These are phyloP conservation scores for Agarophyton chilense DNA, from an alignment of 23 red algal genomes.

Conservation along the genomic window DNA sequence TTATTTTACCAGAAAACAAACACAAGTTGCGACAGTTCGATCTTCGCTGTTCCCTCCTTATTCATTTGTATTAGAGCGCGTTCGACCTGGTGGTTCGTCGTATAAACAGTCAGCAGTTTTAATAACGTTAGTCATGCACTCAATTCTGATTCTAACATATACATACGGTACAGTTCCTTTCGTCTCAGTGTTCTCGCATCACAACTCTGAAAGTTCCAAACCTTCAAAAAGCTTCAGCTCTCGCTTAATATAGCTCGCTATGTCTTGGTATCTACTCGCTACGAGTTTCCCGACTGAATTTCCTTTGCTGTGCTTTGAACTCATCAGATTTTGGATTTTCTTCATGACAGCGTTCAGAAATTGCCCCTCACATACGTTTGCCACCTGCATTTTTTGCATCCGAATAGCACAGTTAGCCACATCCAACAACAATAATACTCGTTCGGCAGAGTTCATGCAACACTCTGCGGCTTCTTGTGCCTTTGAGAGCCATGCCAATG, in stretches of 20 bases:
- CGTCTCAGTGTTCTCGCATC: background rate
- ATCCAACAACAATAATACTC: conserved; percentile 72
- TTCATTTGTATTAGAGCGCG: background rate
- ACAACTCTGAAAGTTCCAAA: conserved; percentile 33
- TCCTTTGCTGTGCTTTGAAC: background rate
- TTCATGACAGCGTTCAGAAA: conserved; percentile 39
- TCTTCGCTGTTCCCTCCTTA: too few relatives aligned
- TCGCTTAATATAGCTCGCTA: conserved; percentile 39
- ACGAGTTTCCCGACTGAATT: conserved; percentile 42
- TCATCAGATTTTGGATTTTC: conserved; percentile 32
- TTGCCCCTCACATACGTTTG: conserved; percentile 33
- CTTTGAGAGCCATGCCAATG: conserved; percentile 29
- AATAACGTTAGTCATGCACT: conserved; percentile 20
- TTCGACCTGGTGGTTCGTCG: background rate
- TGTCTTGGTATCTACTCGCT: conserved; percentile 24
- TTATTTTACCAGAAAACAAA: too few relatives aligned
- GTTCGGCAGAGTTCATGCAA: conserved; percentile 48
- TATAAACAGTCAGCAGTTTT: conserved; percentile 42
- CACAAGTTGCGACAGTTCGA: too few relatives aligned
- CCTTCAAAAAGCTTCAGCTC: conserved; percentile 40
- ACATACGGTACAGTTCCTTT: background rate
- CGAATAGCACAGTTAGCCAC: conserved; percentile 52
- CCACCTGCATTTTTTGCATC: conserved; percentile 45
- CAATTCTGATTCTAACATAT: background rate
- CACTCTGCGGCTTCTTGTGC: conserved; percentile 43